These are phyloP conservation scores for Imleria badia DNA, from an alignment of 768 basidiomycete species.

Conservation along the genomic window DNA sequence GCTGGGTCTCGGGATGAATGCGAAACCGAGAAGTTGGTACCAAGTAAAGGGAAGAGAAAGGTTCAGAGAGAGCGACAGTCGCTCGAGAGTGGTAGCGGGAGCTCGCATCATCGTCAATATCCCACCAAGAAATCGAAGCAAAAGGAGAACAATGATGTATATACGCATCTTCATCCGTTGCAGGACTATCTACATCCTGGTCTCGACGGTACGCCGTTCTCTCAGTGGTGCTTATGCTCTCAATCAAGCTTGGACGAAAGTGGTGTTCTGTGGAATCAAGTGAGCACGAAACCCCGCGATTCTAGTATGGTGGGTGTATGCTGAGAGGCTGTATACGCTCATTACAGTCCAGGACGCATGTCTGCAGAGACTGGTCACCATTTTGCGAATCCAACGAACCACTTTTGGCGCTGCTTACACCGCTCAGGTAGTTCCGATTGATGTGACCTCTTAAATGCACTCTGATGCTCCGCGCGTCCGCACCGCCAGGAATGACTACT, in stretches of 20 bases:
- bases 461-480: not conserved
- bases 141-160: conserved; percentile 51
- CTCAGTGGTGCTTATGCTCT: not conserved
- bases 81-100: not conserved
- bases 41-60: not conserved
- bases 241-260: conserved; percentile 34
- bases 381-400: conserved; percentile 77
- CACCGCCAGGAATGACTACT: conserved; percentile 53
- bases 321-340: not conserved
- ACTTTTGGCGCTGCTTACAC: conserved; percentile 77
- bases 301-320: not conserved
- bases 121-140: conserved; percentile 36
- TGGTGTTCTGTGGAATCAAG: conserved; percentile 88
- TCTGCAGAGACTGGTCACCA: conserved; percentile 76
- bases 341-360: conserved; percentile 58
- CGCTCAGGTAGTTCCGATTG: conserved; percentile 47
- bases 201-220: conserved; percentile 53
- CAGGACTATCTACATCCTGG: conserved; percentile 51
- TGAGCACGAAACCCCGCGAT: conserved; percentile 29
- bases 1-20: not conserved
- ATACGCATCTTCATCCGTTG: conserved; percentile 50
- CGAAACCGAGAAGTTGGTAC: not conserved
- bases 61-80: not conserved
- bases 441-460: not conserved
- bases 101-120: not conserved